These are phyloP conservation scores for Boletus hoseneyae DNA, from an alignment of 1,284 basidiomycete genomes.

Conservation along the genomic window DNA sequence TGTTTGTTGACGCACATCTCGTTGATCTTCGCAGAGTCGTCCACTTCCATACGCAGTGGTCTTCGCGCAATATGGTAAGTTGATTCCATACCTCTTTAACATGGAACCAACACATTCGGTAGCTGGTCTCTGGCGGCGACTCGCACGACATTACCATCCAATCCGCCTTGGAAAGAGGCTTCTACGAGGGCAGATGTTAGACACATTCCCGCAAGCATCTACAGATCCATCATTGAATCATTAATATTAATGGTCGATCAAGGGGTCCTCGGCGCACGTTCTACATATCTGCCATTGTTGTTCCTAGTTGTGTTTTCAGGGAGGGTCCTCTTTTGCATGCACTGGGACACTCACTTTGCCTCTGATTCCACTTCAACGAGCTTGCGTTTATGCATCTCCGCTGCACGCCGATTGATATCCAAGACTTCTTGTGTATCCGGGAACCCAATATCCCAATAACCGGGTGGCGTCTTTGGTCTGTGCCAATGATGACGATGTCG, in stretches of 20 bases:
- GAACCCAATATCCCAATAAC: conserved; percentile 87
- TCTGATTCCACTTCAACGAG: conserved; percentile 52
- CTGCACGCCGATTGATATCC: conserved; percentile 70
- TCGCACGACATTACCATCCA: conserved; percentile 31
- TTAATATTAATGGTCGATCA: conserved; percentile 13
- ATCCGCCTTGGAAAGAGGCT: conserved; percentile 31
- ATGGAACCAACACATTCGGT: conserved; percentile 2
- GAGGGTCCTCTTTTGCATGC: background rate
- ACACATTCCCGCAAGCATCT: conserved; percentile 30
- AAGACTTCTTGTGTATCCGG: conserved; percentile 79
- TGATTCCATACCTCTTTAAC: background rate
- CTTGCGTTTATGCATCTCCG: conserved; percentile 67
- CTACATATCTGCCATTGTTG: conserved; percentile 27
- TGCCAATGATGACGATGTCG: conserved; percentile 76
- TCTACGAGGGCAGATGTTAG: conserved; percentile 23
- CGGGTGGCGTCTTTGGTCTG: conserved; percentile 73
- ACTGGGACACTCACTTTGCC: conserved; percentile 41
- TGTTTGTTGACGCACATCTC: background rate
- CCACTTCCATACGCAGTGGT: conserved; percentile 36
- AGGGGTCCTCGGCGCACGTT: conserved; percentile 15
- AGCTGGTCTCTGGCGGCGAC: conserved; percentile 33
- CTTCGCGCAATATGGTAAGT: conserved; percentile 40
- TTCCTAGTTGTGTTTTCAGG: conserved; percentile 21
- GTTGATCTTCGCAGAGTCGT: conserved; percentile 32
- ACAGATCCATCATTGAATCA: conserved; percentile 2